Base-by-base conservation (phyloP, 2,329 filamentous ascomycete species). In the Beauveria medogensis region DNA sequence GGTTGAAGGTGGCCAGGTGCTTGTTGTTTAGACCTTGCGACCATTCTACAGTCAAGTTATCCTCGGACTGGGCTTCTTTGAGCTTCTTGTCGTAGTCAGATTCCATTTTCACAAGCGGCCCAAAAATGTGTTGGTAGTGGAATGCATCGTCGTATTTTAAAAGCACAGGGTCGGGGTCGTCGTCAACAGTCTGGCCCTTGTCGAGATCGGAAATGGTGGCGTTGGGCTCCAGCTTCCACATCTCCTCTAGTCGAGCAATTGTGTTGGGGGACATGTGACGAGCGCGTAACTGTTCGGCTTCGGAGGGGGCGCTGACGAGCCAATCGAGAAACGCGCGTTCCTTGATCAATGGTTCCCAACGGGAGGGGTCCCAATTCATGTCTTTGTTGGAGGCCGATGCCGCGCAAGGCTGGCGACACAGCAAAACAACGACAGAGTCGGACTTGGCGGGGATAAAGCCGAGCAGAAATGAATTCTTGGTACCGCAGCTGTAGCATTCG, bases 391-490 rank as follows among this genome's bases (percentile, higher is more conserved):
- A 97, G 1, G 92, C 90, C 77, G 90, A 93, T 30, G 94, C 89
- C 40, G 93, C 94, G 74, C 94, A 99, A 52, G 94, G 94, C 75
- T 97, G 94, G 63, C 94, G 92, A 74, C 94, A 99, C 43, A 99
- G 83, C 50, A 99, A 85, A 26, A 99, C 94, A 8, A 99, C 95
- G 30, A 99, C 94, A 0, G 94, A 97, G 70, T 99, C 95, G 12
- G 94, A 97, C 73, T 99, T 99, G 61, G 94, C 94, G 10, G 94
- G 95, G 67, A 99, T 99, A 73, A 99, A 99, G 7, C 94, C 94
- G 30, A 99, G 87, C 41, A 97, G 81, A 68, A 99, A 99, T 54
- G 97, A 93, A 73, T 99, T 99, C 78, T 97, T 97, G n/a, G 91
- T 97, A 52, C 93, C 94, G 74, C 94, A 99, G 77, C 97, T 97